phyloP scores from a whole-genome alignment of 495 filamentous ascomycete species.

The Geoglossum glabrum region DNA sequence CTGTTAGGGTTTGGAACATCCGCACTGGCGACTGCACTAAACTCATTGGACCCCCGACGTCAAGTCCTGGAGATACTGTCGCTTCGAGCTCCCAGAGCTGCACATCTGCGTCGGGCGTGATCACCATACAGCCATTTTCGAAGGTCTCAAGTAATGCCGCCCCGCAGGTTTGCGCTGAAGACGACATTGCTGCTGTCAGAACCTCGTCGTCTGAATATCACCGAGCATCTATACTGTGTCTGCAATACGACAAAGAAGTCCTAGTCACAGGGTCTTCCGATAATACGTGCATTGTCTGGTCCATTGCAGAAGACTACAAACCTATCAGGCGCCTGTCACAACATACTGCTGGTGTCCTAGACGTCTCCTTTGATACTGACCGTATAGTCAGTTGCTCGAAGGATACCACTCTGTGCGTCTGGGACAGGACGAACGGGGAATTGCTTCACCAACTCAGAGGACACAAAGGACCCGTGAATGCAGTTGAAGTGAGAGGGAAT shows the following conservation, averaged over 20 bases:
- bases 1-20: conserved; percentile 90
- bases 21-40: conserved; percentile 61
- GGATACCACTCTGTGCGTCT: conserved; percentile 77
- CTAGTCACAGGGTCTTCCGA: conserved; percentile 92
- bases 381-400: conserved; percentile 95
- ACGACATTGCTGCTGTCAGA: conserved; percentile 18
- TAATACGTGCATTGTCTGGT: conserved; percentile 78
- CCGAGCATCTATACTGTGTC: conserved; percentile 76
- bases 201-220: conserved; percentile 27
- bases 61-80: conserved; percentile 7
- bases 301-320: conserved; percentile 51
- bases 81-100: conserved; percentile 9
- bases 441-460: conserved; percentile 58
- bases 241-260: conserved; percentile 82
- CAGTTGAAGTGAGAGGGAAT: conserved; percentile 81
- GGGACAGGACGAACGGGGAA: conserved; percentile 62
- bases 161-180: neutral
- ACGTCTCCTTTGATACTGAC: conserved; percentile 75
- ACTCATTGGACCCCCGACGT: conserved; percentile 38
- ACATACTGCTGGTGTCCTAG: conserved; percentile 75
- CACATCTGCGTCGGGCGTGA: neutral
- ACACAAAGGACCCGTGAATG: conserved; percentile 83
- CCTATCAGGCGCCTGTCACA: conserved; percentile 54
- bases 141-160: neutral
- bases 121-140: neutral